phyloP scores from a whole-genome alignment of 176 grass and related monocot species.

The Tillandsia fasciculata region DNA sequence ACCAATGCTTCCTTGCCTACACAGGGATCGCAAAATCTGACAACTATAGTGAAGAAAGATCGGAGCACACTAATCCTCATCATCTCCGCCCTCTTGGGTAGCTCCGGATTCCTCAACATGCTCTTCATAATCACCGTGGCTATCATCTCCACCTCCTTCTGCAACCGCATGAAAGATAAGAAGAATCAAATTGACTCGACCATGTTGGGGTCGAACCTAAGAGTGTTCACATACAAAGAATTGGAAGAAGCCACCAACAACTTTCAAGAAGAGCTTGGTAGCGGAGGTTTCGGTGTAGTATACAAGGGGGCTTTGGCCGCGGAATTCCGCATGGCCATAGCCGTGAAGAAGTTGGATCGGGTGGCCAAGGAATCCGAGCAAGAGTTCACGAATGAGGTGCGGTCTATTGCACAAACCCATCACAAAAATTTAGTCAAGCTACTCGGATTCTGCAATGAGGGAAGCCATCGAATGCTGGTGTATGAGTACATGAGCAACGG shows the following conservation, averaged over 20 bases:
- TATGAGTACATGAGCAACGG: constrained; percentile 24
- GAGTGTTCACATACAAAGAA: constrained; percentile 21
- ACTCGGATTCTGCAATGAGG: constrained; percentile 23
- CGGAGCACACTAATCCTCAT: background rate
- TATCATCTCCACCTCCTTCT: background rate
- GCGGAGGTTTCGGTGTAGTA: constrained; percentile 9
- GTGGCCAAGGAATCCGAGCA: background rate
- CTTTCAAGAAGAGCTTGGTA: constrained; percentile 14
- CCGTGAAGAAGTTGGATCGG: constrained; percentile 19
- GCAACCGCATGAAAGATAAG: background rate
- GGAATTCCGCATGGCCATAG: background rate
- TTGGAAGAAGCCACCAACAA: constrained; percentile 9
- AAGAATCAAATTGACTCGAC: too few relatives aligned
- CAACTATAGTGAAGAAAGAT: background rate
- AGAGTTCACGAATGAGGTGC: constrained; percentile 21
- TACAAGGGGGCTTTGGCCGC: background rate
- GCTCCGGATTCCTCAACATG: constrained; percentile 3
- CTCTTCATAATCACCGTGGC: background rate
- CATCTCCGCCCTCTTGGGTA: background rate
- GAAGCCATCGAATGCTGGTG: constrained; percentile 2
- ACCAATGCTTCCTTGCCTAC: background rate
- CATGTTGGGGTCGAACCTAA: background rate
- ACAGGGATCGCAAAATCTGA: background rate
- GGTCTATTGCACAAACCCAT: constrained; percentile 15
- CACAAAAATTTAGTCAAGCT: constrained; percentile 20